Evolutionary conservation across 2,329 filamentous ascomycete species (phyloP).

Genomic region (Monilinia laxa): DNA sequence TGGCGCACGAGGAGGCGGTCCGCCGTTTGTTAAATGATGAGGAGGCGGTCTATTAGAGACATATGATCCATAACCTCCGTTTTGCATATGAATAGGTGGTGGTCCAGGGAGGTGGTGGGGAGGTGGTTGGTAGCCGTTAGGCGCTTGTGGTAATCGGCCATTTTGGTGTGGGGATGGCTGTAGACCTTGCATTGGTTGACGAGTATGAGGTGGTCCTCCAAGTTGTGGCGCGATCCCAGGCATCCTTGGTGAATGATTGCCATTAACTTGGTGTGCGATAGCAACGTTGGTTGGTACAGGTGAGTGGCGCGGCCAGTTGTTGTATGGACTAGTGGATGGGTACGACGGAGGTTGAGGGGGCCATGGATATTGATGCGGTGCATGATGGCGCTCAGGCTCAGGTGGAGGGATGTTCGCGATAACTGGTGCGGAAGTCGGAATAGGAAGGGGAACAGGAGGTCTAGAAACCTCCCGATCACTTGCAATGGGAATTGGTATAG

Average conservation of each 20-base stretch:
- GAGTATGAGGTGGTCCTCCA: slow-evolving; percentile 30
- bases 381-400: slow-evolving; percentile 32
- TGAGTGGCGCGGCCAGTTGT: slow-evolving; percentile 53
- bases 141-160: slow-evolving; percentile 46
- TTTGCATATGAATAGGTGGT: slow-evolving; percentile 34
- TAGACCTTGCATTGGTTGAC: slow-evolving; percentile 30
- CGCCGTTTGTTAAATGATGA: slow-evolving; percentile 41
- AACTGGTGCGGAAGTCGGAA: slow-evolving; percentile 31
- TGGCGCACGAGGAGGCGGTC: slow-evolving; percentile 45
- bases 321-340: slow-evolving; percentile 43
- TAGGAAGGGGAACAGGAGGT: slow-evolving; percentile 31
- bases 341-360: slow-evolving; percentile 45
- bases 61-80: slow-evolving; percentile 36
- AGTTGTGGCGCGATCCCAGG: slow-evolving; percentile 36
- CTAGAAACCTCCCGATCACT: slow-evolving; percentile 15
- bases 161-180: slow-evolving; percentile 48
- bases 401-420: slow-evolving; percentile 33
- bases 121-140: slow-evolving; percentile 45
- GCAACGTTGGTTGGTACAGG: slow-evolving; percentile 49
- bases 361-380: slow-evolving; percentile 33
- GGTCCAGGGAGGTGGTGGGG: slow-evolving; percentile 33
- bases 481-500: not conserved
- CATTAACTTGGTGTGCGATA: slow-evolving; percentile 52
- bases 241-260: slow-evolving; percentile 39
- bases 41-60: slow-evolving; percentile 39